Evolutionary conservation across 2,329 filamentous ascomycete genomes (phyloP).

Genomic region (Alternaria tenuissima): DNA sequence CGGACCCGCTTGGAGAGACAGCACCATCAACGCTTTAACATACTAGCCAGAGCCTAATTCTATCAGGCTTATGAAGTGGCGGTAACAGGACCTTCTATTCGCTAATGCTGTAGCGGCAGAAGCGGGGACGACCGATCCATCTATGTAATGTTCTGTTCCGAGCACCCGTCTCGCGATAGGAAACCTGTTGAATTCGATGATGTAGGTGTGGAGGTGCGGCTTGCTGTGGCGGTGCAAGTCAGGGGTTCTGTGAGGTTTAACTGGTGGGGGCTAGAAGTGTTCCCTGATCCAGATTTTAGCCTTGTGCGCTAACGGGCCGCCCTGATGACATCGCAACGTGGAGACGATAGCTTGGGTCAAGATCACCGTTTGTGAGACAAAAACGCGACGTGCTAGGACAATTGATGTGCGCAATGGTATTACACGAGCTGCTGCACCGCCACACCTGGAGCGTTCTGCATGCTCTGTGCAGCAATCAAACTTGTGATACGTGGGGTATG

Average conservation of each 20-base stretch:
- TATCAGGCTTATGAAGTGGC: slow-evolving; percentile 1
- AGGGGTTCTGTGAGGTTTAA: slow-evolving; percentile 1
- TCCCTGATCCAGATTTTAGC: not conserved
- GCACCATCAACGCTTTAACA: slow-evolving; percentile 3
- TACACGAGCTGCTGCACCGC: slow-evolving; percentile 1
- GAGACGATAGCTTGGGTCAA: not conserved
- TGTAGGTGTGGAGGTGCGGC: slow-evolving; percentile 9
- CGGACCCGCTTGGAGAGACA: slow-evolving; percentile 1
- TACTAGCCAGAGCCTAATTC: not conserved
- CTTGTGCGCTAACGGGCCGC: slow-evolving; percentile 1
- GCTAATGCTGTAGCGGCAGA: slow-evolving; percentile 2
- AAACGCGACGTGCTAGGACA: not conserved
- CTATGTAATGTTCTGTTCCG: slow-evolving; percentile 5
- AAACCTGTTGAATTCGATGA: slow-evolving; percentile 9
- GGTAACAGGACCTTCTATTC: not conserved
- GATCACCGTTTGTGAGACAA: not conserved
- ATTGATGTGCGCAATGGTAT: not conserved
- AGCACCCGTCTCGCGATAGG: slow-evolving; percentile 5
- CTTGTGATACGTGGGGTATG: slow-evolving; percentile 3
- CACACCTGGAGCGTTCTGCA: not conserved
- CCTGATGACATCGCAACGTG: slow-evolving; percentile 3
- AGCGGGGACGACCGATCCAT: slow-evolving; percentile 2
- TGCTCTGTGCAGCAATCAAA: not conserved
- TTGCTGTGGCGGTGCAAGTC: slow-evolving; percentile 5
- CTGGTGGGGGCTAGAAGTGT: not conserved